These are phyloP conservation scores for Ambrosia hybrid DNA, from an alignment of 140 eudicot genomes.

Conservation along the genomic window DNA sequence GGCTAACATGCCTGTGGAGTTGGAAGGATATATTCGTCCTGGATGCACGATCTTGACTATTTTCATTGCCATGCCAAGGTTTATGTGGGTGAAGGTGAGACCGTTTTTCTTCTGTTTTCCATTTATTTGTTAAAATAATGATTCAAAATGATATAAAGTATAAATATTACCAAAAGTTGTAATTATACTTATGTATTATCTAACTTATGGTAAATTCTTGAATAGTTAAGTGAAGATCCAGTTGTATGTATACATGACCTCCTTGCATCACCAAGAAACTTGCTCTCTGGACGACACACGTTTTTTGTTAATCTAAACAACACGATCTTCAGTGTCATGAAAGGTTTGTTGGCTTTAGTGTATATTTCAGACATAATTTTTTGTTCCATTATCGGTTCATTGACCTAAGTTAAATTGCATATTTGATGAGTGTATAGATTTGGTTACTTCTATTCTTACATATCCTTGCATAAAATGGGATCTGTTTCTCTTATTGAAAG, in stretches of 20 bases:
- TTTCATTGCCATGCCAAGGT: conserved; percentile 79
- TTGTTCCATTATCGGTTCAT: conserved; percentile 2
- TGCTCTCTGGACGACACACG: conserved; percentile 77
- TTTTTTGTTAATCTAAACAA: conserved; percentile 61
- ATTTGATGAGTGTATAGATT: too few relatives aligned
- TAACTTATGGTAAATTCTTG: conserved; percentile 23
- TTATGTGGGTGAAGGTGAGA: conserved; percentile 78
- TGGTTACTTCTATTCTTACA: too few relatives aligned
- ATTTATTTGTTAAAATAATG: not conserved
- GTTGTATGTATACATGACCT: conserved; percentile 53
- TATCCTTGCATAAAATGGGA: too few relatives aligned
- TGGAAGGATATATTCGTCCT: conserved; percentile 99
- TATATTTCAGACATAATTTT: conserved; percentile 5
- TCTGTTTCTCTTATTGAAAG: too few relatives aligned
- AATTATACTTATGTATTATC: conserved; percentile 4
- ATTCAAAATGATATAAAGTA: not conserved
- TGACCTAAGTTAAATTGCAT: too few relatives aligned
- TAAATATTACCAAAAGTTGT: not conserved
- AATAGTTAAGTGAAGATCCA: conserved; percentile 79
- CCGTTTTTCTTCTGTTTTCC: not conserved
- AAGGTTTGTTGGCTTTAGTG: conserved; percentile 49
- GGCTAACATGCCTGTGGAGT: conserved; percentile 95
- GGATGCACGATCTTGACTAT: conserved; percentile 91
- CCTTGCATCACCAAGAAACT: conserved; percentile 60
- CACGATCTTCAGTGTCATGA: conserved; percentile 54